Evolutionary conservation across 495 filamentous ascomycete species (phyloP).

Genomic region (Hypoxylon intermedium): DNA sequence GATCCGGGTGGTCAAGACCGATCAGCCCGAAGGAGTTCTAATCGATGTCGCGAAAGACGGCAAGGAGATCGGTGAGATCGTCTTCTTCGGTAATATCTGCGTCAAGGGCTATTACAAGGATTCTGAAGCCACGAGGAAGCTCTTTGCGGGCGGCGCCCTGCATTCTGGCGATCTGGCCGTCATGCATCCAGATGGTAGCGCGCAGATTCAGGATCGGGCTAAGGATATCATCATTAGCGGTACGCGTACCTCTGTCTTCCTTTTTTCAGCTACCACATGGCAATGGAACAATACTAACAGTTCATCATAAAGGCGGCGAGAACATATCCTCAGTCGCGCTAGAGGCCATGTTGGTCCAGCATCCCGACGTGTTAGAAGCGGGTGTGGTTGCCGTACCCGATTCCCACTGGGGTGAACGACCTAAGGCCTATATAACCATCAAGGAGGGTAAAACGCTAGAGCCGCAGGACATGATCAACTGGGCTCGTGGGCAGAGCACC

Average conservation of each 20-base stretch:
- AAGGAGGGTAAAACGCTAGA: constrained; percentile 65
- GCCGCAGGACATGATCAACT: constrained; percentile 78
- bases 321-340: constrained; percentile 95
- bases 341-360: constrained; percentile 88
- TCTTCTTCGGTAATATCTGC: constrained; percentile 91
- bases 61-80: constrained; percentile 91
- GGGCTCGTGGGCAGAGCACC: constrained; percentile 77
- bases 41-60: constrained; percentile 82
- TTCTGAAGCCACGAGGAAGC: constrained; percentile 79
- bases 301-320: constrained; percentile 89
- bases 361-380: constrained; percentile 88
- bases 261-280: too few relatives aligned
- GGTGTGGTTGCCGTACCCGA: constrained; percentile 91
- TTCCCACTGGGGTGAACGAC: constrained; percentile 91
- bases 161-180: constrained; percentile 94
- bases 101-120: constrained; percentile 92
- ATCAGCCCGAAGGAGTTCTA: constrained; percentile 68
- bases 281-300: too few relatives aligned
- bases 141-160: constrained; percentile 85
- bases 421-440: constrained; percentile 91
- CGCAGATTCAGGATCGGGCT: constrained; percentile 90
- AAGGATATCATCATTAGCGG: constrained; percentile 99
- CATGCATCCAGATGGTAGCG: constrained; percentile 84
- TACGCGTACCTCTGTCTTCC: constrained; percentile 48
- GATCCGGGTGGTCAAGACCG: constrained; percentile 81